A percentile compares a stretch with the other conserved stretches of the same genome.
Evolutionary conservation across 805 yeast genomes (phyloP).

Genomic region (Kuraishia molischiana): DNA sequence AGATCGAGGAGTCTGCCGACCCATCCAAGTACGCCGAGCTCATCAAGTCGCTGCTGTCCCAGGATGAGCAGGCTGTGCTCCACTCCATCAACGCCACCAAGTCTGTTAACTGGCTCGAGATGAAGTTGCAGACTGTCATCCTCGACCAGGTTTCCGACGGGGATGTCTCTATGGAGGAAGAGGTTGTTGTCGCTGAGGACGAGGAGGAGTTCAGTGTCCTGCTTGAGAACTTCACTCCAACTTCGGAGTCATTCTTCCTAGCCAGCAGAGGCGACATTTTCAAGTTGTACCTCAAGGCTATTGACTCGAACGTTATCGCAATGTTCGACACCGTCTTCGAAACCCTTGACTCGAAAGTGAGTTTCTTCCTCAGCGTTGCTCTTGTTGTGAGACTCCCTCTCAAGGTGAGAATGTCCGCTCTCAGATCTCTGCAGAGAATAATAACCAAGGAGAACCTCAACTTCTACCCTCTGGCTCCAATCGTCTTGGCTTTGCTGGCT

Average conservation of each 20-base stretch:
- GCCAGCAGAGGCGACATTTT: neutral
- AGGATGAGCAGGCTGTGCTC: slow-evolving; percentile 28
- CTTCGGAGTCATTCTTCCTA: slow-evolving; percentile 19
- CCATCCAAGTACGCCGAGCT: slow-evolving; percentile 18
- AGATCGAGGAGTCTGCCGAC: slow-evolving; percentile 5
- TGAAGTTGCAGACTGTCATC: slow-evolving; percentile 60
- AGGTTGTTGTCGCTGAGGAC: slow-evolving; percentile 17
- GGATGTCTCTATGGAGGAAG: slow-evolving; percentile 15
- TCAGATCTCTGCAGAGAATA: slow-evolving; percentile 27
- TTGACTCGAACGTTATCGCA: slow-evolving; percentile 14
- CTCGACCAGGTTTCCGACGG: slow-evolving; percentile 17
- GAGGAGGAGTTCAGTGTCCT: slow-evolving; percentile 10
- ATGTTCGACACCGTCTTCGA: slow-evolving; percentile 26
- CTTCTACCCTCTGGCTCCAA: slow-evolving; percentile 49
- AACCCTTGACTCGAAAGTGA: slow-evolving; percentile 32
- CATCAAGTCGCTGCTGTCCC: slow-evolving; percentile 24
- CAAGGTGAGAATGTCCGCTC: slow-evolving; percentile 40
- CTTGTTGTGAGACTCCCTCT: slow-evolving; percentile 51
- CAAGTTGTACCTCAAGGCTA: slow-evolving; percentile 30
- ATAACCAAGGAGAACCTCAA: slow-evolving; percentile 24
- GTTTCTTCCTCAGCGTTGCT: slow-evolving; percentile 50
- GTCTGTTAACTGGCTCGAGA: slow-evolving; percentile 40
- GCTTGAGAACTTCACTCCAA: slow-evolving; percentile 1
- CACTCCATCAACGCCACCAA: slow-evolving; percentile 12
- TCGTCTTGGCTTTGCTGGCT: slow-evolving; percentile 40